These are phyloP conservation scores for Prinsepia uniflora DNA, from an alignment of 306 rosid genomes.

Conservation along the genomic window DNA sequence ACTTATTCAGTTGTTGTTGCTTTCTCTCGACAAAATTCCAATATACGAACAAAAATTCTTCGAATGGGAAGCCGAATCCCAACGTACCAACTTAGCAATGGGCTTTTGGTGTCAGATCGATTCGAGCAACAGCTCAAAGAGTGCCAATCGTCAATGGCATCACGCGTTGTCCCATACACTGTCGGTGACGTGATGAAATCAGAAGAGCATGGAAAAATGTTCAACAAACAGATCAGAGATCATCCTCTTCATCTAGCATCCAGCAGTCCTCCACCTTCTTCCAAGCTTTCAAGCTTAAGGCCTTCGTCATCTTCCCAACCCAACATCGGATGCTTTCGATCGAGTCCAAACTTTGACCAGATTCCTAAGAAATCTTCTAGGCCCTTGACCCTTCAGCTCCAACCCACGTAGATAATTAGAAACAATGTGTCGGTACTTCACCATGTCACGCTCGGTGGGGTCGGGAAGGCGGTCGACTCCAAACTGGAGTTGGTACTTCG, in stretches of 20 bases:
- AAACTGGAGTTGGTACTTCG: too few species aligned
- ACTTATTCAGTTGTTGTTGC: neutral
- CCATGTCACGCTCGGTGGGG: too few species aligned
- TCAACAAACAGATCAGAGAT: constrained; percentile 55
- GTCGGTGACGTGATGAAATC: constrained; percentile 96
- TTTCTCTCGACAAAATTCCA: neutral
- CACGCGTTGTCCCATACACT: constrained; percentile 83
- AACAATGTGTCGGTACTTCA: too few species aligned
- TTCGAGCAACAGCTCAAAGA: constrained; percentile 79
- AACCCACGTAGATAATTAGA: too few species aligned
- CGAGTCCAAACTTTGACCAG: constrained; percentile 76
- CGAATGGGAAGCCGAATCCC: constrained; percentile 69
- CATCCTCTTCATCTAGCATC: constrained; percentile 11
- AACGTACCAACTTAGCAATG: constrained; percentile 85
- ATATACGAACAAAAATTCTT: constrained; percentile 7
- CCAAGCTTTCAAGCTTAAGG: constrained; percentile 39
- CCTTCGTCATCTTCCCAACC: constrained; percentile 66
- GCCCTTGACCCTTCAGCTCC: constrained; percentile 33
- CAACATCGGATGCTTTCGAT: constrained; percentile 66
- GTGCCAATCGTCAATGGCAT: constrained; percentile 71
- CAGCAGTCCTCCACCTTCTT: constrained; percentile 30
- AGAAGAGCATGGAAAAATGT: constrained; percentile 88
- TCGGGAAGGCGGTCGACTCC: too few species aligned
- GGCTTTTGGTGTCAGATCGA: constrained; percentile 86
- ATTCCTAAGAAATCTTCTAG: constrained; percentile 32